Evolutionary conservation across 2,329 filamentous ascomycete species (phyloP).

Genomic region (Ceratocystiopsis sp.): DNA sequence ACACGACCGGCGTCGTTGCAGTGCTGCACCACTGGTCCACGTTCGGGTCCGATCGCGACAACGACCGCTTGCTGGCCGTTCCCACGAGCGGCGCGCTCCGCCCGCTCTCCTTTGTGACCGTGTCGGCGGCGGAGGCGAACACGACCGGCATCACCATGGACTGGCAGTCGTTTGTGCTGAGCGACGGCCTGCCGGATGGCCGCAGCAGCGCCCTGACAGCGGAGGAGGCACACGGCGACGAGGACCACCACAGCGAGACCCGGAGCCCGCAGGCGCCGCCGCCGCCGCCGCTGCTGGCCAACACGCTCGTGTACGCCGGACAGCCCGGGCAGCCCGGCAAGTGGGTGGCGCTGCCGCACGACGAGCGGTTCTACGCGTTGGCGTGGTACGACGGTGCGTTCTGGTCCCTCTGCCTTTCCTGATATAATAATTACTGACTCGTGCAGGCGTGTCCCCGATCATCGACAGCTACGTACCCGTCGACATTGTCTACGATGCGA

Average conservation of each 20-base stretch:
- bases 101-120: too few species aligned
- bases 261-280: slow-evolving; percentile 96
- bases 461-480: slow-evolving; percentile 18
- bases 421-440: slow-evolving; percentile 1
- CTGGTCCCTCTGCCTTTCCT: not conserved
- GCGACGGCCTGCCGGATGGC: too few species aligned
- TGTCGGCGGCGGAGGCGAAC: too few species aligned
- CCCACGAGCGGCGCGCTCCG: too few species aligned
- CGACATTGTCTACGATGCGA: slow-evolving; percentile 16
- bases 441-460: slow-evolving; percentile 13
- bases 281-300: slow-evolving; percentile 65
- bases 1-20: too few species aligned
- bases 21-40: too few species aligned
- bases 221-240: too few species aligned
- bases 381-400: slow-evolving; percentile 22
- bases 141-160: too few species aligned
- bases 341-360: slow-evolving; percentile 21
- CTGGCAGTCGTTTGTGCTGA: too few species aligned
- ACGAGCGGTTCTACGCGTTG: slow-evolving; percentile 14
- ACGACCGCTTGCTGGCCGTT: too few species aligned
- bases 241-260: slow-evolving; percentile 34
- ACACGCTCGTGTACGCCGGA: slow-evolving; percentile 7
- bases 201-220: too few species aligned
- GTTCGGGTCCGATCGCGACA: too few species aligned
- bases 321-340: slow-evolving; percentile 2